phyloP scores from a whole-genome alignment of 331 rosid genomes.

The Cydonia oblonga region DNA sequence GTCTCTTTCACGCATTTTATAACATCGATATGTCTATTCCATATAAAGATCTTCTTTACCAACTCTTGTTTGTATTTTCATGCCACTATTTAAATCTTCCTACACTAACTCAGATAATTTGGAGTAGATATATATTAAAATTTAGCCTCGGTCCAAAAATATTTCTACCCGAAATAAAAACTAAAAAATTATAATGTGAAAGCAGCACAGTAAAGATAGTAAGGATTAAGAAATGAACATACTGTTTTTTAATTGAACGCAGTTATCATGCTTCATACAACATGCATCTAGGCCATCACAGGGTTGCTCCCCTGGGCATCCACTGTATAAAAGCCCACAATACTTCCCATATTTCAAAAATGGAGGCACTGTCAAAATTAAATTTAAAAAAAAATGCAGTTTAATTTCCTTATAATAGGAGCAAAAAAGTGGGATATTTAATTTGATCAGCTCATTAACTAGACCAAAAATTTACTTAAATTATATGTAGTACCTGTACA shows the following conservation, averaged over 20 bases:
- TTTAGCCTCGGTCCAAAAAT: too few relatives aligned
- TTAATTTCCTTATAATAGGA: neutral
- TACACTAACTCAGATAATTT: too few relatives aligned
- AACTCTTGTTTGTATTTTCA: too few relatives aligned
- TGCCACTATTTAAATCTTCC: too few relatives aligned
- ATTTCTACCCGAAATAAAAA: too few relatives aligned
- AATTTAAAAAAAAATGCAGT: neutral
- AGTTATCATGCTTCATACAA: slow-evolving; percentile 80
- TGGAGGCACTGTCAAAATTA: slow-evolving; percentile 58
- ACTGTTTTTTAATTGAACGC: slow-evolving; percentile 65
- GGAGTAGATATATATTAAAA: too few relatives aligned
- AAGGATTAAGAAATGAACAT: slow-evolving; percentile 14
- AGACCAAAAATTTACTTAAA: neutral
- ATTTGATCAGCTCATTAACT: neutral
- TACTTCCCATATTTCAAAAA: slow-evolving; percentile 88
- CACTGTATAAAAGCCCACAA: slow-evolving; percentile 82
- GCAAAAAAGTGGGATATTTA: neutral
- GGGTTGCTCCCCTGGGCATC: slow-evolving; percentile 90
- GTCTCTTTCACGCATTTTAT: neutral
- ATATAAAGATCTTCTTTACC: too few relatives aligned
- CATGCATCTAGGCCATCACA: slow-evolving; percentile 95
- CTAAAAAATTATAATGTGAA: neutral
- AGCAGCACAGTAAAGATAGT: neutral
- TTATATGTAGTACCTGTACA: slow-evolving; percentile 47
- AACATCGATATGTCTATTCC: neutral